Evolutionary conservation across 345 rosid species (phyloP), one percentile per base, ranked within the genome.

Genomic region (Pelargonium nanum): DNA sequence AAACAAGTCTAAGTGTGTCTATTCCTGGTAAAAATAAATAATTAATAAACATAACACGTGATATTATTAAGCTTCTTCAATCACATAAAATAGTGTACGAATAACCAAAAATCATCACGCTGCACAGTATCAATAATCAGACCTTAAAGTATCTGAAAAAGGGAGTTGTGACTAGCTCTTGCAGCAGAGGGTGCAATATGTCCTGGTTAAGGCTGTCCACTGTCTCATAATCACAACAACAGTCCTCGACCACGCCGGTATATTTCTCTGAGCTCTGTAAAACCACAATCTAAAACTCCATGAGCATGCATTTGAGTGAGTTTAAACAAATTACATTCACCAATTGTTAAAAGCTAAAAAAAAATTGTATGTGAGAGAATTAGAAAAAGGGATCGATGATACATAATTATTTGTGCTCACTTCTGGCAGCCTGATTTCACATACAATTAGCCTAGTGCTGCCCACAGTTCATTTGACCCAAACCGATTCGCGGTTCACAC

Each of bases 121-220:
- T 19, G 22, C 24, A 54, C 12, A 7, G 2, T 19, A 15, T 24
- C 53, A 54, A 6, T 24, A 16, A 50, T 5, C 73, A 8, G 70
- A 93, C 99, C 97, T 93, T 87, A 74, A 89, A 93, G 61, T 93
- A 93, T 26, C 97, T 77, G 57, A 75, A 87, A 75, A 93, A 93
- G 0, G 97, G 83, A 12, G 94, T 85, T 65, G 66, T 80, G 40
- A 89, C 92, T 25, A 93, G 89, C 50, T 87, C 87, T 61, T 84
- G 88, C 58, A 93, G 91, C 48, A 76, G 59, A 53, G 99, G 96
- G 79, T 87, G 70, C 80, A 87, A 72, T 22, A 83, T 82, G 59
- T 84, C 76, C 17, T 67, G 70, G 67, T 93, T 93, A 9, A 91
- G 68, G 60, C 63, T 61, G 68, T 88, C 80, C 23, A 87, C 98